Evolutionary conservation across 148 eudicot species (phyloP).

Genomic region (Arbutus unedo): DNA sequence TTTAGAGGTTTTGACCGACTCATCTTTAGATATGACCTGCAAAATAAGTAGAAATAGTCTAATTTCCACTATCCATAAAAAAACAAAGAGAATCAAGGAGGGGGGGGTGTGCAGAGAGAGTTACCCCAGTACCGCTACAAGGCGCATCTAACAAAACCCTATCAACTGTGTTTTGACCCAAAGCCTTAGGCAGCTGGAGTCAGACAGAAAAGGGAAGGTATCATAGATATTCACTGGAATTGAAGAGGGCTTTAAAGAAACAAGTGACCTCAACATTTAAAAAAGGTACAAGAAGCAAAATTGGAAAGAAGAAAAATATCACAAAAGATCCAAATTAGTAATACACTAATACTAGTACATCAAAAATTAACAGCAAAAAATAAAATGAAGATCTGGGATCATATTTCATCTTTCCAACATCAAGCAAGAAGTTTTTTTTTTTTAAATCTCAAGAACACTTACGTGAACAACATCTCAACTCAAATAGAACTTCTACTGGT

Average conservation of each 20-base stretch:
- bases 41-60: slow-evolving; percentile 12
- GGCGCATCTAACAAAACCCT: slow-evolving; percentile 95
- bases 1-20: slow-evolving; percentile 88
- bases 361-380: neutral
- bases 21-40: slow-evolving; percentile 97
- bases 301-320: neutral
- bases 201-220: slow-evolving; percentile 11
- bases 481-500: neutral
- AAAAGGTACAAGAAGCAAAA: neutral
- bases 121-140: slow-evolving; percentile 99
- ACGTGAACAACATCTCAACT: too few species aligned
- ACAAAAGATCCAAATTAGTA: neutral
- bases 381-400: neutral
- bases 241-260: neutral
- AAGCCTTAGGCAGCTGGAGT: slow-evolving; percentile 74
- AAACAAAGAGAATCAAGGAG: neutral
- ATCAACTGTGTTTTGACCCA: slow-evolving; percentile 79
- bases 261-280: neutral
- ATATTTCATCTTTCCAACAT: neutral
- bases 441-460: neutral
- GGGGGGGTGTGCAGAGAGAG: slow-evolving; percentile 14
- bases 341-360: neutral
- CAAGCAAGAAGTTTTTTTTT: neutral
- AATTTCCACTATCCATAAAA: neutral
- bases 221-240: neutral